These are phyloP conservation scores for Dactylellina drechsleri DNA, from an alignment of 2,329 filamentous ascomycete species.

Conservation along the genomic window DNA sequence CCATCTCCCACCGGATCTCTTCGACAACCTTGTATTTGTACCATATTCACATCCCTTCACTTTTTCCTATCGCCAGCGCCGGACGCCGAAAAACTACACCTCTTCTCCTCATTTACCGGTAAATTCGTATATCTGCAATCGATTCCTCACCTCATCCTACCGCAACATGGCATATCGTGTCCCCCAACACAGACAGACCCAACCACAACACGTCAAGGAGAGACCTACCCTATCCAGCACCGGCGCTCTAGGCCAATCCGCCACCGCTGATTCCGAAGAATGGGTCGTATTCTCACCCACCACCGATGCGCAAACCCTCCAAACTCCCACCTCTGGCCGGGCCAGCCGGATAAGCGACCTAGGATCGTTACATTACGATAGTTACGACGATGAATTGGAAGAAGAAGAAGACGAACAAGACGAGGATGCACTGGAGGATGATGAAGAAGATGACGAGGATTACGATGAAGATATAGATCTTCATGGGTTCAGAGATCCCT, in stretches of 20 bases:
- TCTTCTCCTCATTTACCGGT: not conserved
- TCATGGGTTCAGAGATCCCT: slow-evolving; percentile 62
- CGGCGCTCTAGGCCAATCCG: slow-evolving; percentile 37
- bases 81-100: slow-evolving; percentile 31
- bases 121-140: not conserved
- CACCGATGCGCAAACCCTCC: slow-evolving; percentile 70
- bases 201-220: slow-evolving; percentile 45
- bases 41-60: not conserved
- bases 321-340: slow-evolving; percentile 77
- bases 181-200: slow-evolving; percentile 50
- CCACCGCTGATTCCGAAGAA: slow-evolving; percentile 68
- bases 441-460: slow-evolving; percentile 82
- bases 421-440: slow-evolving; percentile 69
- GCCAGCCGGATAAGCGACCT: slow-evolving; percentile 80
- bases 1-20: slow-evolving; percentile 22
- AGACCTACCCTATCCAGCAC: slow-evolving; percentile 32
- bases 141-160: not conserved
- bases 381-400: slow-evolving; percentile 64
- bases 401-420: slow-evolving; percentile 63
- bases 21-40: slow-evolving; percentile 14
- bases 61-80: slow-evolving; percentile 24
- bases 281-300: slow-evolving; percentile 94
- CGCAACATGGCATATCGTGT: slow-evolving; percentile 49
- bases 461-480: slow-evolving; percentile 75
- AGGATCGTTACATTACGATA: slow-evolving; percentile 70